Evolutionary conservation across 495 filamentous ascomycete species (phyloP).

Genomic region (Hypoxylon fuscum): DNA sequence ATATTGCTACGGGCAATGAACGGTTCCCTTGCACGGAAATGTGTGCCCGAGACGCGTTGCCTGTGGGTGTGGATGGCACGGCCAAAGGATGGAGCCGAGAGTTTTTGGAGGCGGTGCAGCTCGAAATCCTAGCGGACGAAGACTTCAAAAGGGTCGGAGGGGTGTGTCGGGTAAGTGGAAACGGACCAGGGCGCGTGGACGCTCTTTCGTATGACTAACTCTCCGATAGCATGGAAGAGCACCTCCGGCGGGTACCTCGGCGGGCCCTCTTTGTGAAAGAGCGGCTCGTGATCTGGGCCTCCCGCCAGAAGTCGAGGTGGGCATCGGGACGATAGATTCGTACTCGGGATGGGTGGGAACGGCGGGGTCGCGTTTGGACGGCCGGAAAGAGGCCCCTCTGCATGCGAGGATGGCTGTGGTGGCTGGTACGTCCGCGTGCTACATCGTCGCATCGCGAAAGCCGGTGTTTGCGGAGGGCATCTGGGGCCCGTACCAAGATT

Average conservation of each 20-base stretch:
- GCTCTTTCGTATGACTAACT: constrained; percentile 1
- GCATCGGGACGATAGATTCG: constrained; percentile 84
- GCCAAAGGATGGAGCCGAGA: constrained; percentile 88
- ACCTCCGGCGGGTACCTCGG: constrained; percentile 76
- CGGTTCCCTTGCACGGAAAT: constrained; percentile 79
- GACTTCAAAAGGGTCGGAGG: constrained; percentile 83
- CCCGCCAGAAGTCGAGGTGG: constrained; percentile 78
- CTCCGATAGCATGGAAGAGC: constrained; percentile 74
- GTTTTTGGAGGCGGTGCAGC: constrained; percentile 74
- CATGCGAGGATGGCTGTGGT: constrained; percentile 73
- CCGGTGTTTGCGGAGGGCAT: constrained; percentile 82
- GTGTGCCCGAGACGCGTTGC: constrained; percentile 83
- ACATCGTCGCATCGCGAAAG: constrained; percentile 80
- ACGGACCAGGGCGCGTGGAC: no score
- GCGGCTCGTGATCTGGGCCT: constrained; percentile 77
- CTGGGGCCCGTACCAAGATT: constrained; percentile 85
- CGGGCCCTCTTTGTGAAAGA: constrained; percentile 75
- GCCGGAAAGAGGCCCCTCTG: constrained; percentile 60
- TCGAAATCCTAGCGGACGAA: constrained; percentile 73
- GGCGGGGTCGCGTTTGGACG: constrained; percentile 77
- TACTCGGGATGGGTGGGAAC: constrained; percentile 90
- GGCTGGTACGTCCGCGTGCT: constrained; percentile 84
- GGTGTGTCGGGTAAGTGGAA: constrained; percentile 74
- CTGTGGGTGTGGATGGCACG: constrained; percentile 85
- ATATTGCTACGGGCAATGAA: constrained; percentile 81